Conservation (phyloP, 257 asterid species). For the Lavandula angustifolia region DNA sequence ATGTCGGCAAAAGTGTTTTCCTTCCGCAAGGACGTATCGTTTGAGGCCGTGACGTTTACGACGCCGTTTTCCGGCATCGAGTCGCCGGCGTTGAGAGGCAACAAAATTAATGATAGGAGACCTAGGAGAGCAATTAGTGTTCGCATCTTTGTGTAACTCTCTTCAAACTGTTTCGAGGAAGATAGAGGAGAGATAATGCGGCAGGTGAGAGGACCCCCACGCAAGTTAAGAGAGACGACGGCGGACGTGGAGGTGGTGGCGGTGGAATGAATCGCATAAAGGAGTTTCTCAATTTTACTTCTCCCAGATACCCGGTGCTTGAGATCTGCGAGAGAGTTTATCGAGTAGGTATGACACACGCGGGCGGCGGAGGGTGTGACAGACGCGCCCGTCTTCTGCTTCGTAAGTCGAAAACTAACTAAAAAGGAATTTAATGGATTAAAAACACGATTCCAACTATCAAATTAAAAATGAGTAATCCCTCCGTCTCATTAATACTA, state of each 20-base stretch:
- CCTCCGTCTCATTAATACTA: too few relatives aligned
- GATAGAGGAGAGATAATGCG: constrained; percentile 16
- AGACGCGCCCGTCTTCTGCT: constrained; percentile 35
- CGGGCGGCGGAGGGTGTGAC: constrained; percentile 20
- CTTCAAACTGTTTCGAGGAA: constrained; percentile 4
- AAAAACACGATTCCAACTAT: too few relatives aligned
- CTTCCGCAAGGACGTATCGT: constrained; percentile 42
- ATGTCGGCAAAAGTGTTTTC: constrained; percentile 59
- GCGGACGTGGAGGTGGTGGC: constrained; percentile 25
- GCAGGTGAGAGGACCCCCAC: constrained; percentile 29
- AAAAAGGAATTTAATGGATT: too few relatives aligned
- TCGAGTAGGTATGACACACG: constrained; percentile 27
- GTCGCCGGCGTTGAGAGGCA: constrained; percentile 44
- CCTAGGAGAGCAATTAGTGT: constrained; percentile 29
- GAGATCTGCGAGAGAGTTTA: constrained; percentile 35
- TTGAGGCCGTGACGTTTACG: constrained; percentile 36
- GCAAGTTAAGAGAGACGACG: constrained; percentile 30
- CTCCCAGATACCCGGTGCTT: constrained; percentile 39
- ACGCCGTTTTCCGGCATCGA: constrained; percentile 32
- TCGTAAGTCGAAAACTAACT: background rate
- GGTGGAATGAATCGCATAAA: constrained; percentile 32
- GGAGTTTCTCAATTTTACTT: constrained; percentile 30
- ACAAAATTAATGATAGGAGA: constrained; percentile 31
- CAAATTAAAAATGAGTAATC: too few relatives aligned
- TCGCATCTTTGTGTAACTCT: constrained; percentile 25